phyloP scores from a whole-genome alignment of 2,329 filamentous ascomycete genomes.

The Sclerotinia nivalis region DNA sequence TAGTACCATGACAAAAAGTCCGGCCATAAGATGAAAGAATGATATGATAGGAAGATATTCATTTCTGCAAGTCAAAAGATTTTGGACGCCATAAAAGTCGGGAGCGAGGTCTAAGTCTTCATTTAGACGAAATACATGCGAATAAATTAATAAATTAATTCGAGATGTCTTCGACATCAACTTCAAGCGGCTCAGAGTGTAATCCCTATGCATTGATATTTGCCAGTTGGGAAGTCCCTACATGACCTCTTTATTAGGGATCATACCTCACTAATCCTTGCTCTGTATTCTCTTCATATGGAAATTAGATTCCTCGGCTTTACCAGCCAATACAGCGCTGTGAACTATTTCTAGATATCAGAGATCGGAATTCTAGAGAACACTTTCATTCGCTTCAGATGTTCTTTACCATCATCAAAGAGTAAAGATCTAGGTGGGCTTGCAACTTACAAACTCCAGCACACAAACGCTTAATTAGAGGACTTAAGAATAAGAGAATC shows the following conservation, averaged over 20 bases:
- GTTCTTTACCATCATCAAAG: background rate
- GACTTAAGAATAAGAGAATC: background rate
- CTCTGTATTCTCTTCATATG: background rate
- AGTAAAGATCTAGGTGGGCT: background rate
- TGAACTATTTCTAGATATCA: background rate
- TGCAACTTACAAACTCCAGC: background rate
- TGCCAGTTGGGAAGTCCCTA: background rate
- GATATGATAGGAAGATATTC: rapidly evolving
- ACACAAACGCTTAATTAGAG: background rate
- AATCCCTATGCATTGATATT: background rate
- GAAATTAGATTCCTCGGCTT: background rate
- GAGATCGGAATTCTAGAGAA: background rate
- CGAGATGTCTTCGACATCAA: background rate
- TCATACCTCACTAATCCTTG: background rate
- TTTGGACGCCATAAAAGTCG: background rate
- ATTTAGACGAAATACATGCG: background rate
- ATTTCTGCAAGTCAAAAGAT: background rate
- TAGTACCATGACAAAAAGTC: background rate
- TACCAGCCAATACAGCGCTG: background rate
- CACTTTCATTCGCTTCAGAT: background rate
- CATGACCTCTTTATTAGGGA: background rate
- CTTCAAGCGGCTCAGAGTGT: background rate
- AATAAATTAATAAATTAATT: background rate
- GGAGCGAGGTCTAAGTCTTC: background rate
- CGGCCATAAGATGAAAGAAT: too few relatives aligned